Evolutionary conservation across 192 early-diverging fungal species (phyloP).

Genomic region (Lobosporangium transversale): DNA sequence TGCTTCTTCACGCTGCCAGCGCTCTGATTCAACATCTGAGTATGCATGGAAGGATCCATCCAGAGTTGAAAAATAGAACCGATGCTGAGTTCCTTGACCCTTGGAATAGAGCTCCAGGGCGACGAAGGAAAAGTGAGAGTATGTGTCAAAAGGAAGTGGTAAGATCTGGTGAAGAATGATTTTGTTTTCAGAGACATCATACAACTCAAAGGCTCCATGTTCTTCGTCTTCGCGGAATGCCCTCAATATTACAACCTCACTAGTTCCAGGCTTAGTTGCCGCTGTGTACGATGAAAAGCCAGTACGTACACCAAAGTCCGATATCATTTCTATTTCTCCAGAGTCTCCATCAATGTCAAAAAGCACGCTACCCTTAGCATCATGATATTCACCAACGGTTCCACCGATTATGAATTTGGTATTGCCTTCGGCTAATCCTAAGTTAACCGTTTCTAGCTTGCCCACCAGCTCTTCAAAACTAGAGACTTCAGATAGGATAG

Average conservation of each 20-base stretch:
- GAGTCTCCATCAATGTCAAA: slow-evolving; percentile 29
- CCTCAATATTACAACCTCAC: slow-evolving; percentile 39
- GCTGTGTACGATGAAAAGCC: slow-evolving; percentile 41
- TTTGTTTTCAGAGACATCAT: slow-evolving; percentile 33
- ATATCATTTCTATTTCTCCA: slow-evolving; percentile 8
- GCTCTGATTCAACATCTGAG: slow-evolving; percentile 51
- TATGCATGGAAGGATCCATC: slow-evolving; percentile 69
- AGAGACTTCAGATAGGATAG: slow-evolving; percentile 5
- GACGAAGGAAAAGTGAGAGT: slow-evolving; percentile 26
- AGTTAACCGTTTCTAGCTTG: slow-evolving; percentile 23
- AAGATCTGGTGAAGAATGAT: slow-evolving; percentile 27
- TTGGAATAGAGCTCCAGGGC: slow-evolving; percentile 40
- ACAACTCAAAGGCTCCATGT: slow-evolving; percentile 23
- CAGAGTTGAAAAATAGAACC: slow-evolving; percentile 64
- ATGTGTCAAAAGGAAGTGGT: slow-evolving; percentile 20
- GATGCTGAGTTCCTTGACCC: slow-evolving; percentile 51
- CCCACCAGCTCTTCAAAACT: slow-evolving; percentile 25
- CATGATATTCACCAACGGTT: slow-evolving; percentile 46
- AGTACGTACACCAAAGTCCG: slow-evolving; percentile 43
- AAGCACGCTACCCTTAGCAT: slow-evolving; percentile 28
- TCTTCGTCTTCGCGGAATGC: slow-evolving; percentile 29
- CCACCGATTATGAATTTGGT: slow-evolving; percentile 28
- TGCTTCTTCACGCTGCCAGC: slow-evolving; percentile 91
- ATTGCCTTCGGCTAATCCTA: slow-evolving; percentile 29
- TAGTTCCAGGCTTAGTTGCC: slow-evolving; percentile 26